Percentiles rank a stretch among this genome's conserved stretches.
Conservation (phyloP, 2,329 filamentous ascomycete species). For the Aotearoamyces nothofagi region DNA sequence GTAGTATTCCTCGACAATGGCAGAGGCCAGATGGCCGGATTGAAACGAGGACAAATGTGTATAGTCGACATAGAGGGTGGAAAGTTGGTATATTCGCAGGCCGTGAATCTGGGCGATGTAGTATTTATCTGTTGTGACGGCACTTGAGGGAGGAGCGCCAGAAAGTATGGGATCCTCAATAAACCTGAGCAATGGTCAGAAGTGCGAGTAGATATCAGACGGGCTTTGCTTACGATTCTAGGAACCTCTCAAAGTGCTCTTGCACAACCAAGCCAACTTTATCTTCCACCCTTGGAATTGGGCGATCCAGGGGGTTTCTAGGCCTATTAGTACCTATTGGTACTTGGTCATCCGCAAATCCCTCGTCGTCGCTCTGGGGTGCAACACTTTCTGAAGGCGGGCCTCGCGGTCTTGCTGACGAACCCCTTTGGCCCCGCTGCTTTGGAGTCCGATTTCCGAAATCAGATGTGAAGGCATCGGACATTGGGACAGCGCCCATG, state of each 20-base stretch:
- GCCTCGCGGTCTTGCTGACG: constrained; percentile 18
- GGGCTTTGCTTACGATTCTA: constrained; percentile 53
- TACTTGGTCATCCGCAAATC: constrained; percentile 49
- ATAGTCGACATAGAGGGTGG: constrained; percentile 77
- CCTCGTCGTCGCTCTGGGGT: constrained; percentile 34
- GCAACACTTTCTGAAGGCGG: constrained; percentile 49
- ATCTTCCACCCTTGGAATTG: constrained; percentile 61
- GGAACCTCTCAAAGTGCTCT: constrained; percentile 63
- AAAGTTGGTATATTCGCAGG: constrained; percentile 59
- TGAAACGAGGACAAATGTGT: constrained; percentile 67
- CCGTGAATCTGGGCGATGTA: constrained; percentile 74
- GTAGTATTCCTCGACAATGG: constrained; percentile 83
- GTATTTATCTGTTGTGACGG: constrained; percentile 63
- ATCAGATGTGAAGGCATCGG: constrained; percentile 15
- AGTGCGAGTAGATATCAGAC: background rate
- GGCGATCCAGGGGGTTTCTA: constrained; percentile 27
- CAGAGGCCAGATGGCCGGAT: constrained; percentile 69
- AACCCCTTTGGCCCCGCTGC: constrained; percentile 11
- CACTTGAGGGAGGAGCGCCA: constrained; percentile 49
- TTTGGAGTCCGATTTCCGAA: constrained; percentile 13
- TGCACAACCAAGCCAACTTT: constrained; percentile 60
- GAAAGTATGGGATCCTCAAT: constrained; percentile 53
- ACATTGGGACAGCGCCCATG: constrained; percentile 20
- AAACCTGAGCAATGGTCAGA: constrained; percentile 29
- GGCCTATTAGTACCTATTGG: constrained; percentile 32